A percentile compares a stretch with the other conserved stretches of the same genome.
These are phyloP conservation scores for Apiospora pterosperma DNA, from an alignment of 2,329 filamentous ascomycete genomes.

Conservation along the genomic window DNA sequence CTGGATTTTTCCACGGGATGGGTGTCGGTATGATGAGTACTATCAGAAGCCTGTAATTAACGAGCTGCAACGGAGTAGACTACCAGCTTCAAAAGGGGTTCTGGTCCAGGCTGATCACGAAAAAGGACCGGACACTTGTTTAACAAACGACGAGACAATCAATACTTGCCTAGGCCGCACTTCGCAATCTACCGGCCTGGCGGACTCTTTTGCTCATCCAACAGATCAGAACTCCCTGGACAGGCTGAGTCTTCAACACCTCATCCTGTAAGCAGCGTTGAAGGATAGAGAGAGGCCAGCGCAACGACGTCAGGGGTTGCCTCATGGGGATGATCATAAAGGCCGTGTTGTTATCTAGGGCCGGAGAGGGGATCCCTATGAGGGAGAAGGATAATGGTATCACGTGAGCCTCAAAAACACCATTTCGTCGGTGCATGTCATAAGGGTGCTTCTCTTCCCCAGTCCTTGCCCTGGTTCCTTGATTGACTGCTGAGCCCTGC, in stretches of 20 bases:
- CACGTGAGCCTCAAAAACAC: not conserved
- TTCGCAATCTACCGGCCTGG: too few species aligned
- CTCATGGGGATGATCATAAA: not conserved
- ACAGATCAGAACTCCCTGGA: not conserved
- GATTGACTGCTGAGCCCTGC: not conserved
- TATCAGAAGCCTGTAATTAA: too few species aligned
- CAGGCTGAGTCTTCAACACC: too few species aligned
- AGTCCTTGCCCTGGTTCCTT: not conserved
- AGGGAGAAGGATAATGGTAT: not conserved
- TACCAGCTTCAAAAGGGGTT: not conserved
- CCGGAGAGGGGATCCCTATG: not conserved
- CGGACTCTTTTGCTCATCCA: not conserved
- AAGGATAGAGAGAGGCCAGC: not conserved
- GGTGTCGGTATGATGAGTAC: not conserved
- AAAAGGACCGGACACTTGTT: too few species aligned
- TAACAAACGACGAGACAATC: too few species aligned
- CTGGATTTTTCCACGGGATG: not conserved
- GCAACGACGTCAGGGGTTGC: not conserved
- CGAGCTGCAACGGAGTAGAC: too few species aligned
- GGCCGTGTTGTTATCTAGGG: not conserved
- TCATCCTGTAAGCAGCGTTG: not conserved
- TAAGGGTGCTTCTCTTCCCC: not conserved
- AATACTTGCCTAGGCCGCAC: too few species aligned
- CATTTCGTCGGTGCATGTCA: too few species aligned
- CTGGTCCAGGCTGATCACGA: too few species aligned